phyloP scores from a whole-genome alignment of 805 yeast species.

The Candida maesae region DNA sequence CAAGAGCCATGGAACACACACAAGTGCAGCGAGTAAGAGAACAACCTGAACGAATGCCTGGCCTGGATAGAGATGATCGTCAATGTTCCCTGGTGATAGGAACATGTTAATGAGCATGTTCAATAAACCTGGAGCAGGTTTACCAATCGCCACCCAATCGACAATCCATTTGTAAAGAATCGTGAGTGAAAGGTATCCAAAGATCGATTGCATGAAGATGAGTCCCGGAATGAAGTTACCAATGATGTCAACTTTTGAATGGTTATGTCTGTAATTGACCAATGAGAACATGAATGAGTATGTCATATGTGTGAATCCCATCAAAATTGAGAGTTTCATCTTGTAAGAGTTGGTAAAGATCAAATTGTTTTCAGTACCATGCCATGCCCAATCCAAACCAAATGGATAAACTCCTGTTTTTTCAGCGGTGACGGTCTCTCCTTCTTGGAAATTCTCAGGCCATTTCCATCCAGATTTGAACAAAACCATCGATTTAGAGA shows the following conservation, averaged over 20 bases:
- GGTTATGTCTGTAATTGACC: constrained; percentile 69
- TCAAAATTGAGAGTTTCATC: constrained; percentile 91
- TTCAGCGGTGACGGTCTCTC: constrained; percentile 66
- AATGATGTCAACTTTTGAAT: constrained; percentile 72
- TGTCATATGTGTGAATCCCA: constrained; percentile 95
- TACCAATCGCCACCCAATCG: constrained; percentile 77
- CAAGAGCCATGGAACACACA: constrained; percentile 93
- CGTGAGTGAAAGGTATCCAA: constrained; percentile 84
- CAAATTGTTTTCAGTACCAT: constrained; percentile 92
- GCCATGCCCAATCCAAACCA: constrained; percentile 96
- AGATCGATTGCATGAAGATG: constrained; percentile 92
- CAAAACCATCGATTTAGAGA: constrained; percentile 85
- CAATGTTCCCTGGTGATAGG: constrained; percentile 85
- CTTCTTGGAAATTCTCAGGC: constrained; percentile 63
- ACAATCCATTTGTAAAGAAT: constrained; percentile 93
- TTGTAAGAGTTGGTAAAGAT: constrained; percentile 92
- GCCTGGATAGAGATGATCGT: constrained; percentile 74
- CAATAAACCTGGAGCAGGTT: constrained; percentile 87
- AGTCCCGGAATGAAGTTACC: constrained; percentile 96
- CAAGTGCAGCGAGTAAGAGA: constrained; percentile 66
- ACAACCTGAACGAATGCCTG: constrained; percentile 74
- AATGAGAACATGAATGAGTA: constrained; percentile 83
- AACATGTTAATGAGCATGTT: constrained; percentile 97
- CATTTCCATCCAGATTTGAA: constrained; percentile 90
- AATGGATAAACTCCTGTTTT: constrained; percentile 67